Conservation (phyloP, 257 asterid species). For the Petunia secreta region DNA sequence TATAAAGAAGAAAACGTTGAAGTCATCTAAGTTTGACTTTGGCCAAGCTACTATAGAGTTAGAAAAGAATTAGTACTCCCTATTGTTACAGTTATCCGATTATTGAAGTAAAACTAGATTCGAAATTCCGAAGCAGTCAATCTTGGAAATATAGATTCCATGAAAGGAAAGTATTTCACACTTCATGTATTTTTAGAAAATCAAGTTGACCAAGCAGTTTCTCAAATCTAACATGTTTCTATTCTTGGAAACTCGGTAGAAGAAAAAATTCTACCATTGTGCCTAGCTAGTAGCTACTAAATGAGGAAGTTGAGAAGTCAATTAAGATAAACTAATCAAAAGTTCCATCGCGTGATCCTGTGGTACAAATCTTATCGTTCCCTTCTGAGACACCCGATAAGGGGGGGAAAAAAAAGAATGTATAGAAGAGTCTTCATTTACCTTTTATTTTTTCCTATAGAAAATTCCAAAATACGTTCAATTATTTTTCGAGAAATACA, state of each 20-base stretch:
- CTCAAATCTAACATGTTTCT: background rate
- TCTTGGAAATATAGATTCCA: background rate
- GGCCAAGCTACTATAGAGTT: background rate
- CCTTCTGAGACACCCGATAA: too few relatives aligned
- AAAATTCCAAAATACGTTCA: background rate
- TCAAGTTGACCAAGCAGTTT: background rate
- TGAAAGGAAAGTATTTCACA: background rate
- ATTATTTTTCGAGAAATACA: background rate
- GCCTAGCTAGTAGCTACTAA: too few relatives aligned
- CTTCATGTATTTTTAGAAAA: background rate
- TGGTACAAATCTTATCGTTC: too few relatives aligned
- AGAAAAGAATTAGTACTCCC: background rate
- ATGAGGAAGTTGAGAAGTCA: background rate
- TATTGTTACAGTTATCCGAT: background rate
- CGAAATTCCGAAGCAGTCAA: background rate
- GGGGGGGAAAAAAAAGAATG: too few relatives aligned
- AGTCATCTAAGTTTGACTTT: constrained; percentile 23
- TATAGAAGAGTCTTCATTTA: background rate
- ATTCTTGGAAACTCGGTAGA: background rate
- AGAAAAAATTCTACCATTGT: too few relatives aligned
- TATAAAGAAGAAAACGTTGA: background rate
- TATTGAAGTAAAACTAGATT: background rate
- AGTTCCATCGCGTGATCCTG: too few relatives aligned
- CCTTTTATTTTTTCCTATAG: background rate
- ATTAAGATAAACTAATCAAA: background rate